Percentiles rank a stretch among this genome's conserved stretches.
Evolutionary conservation across 495 filamentous ascomycete genomes (phyloP).

Genomic region (Daldinia childiae): DNA sequence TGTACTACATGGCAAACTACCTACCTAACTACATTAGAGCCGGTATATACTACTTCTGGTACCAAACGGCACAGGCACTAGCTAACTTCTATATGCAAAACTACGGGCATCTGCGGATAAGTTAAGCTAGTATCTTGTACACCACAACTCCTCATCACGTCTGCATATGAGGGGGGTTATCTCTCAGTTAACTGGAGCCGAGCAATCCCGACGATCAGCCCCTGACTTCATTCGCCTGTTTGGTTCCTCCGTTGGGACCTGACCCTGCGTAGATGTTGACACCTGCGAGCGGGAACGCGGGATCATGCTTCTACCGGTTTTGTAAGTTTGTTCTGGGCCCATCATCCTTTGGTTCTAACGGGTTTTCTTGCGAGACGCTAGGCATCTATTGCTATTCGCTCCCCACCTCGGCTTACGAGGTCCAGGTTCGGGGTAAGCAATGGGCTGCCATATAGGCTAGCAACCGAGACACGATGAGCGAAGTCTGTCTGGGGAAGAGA

Average conservation of each 20-base stretch:
- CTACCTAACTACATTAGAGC: conserved; percentile 1
- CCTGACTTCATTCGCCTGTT: conserved; percentile 21
- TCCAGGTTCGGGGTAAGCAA: conserved; percentile 5
- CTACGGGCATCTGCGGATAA: conserved; percentile 16
- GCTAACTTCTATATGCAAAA: conserved; percentile 14
- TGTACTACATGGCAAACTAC: not conserved
- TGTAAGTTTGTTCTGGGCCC: not conserved
- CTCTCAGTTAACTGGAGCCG: conserved; percentile 2
- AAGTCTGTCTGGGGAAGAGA: conserved; percentile 25
- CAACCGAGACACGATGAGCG: conserved; percentile 28
- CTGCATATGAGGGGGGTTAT: not conserved
- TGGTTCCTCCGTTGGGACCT: conserved; percentile 17
- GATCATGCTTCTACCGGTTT: conserved; percentile 23
- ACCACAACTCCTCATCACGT: not conserved
- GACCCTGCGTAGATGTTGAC: conserved; percentile 14
- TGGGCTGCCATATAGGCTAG: not conserved
- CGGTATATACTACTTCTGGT: conserved; percentile 10
- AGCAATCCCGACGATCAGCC: conserved; percentile 6
- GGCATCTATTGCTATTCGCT: conserved; percentile 1
- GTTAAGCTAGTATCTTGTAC: conserved; percentile 6
- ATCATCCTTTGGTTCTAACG: conserved; percentile 17
- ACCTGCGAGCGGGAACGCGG: conserved; percentile 30
- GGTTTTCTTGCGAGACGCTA: conserved; percentile 2
- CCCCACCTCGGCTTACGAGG: conserved; percentile 16
- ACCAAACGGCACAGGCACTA: not conserved